These are phyloP conservation scores for Fusarium euwallaceae DNA, from an alignment of 2,329 filamentous ascomycete species.

Conservation along the genomic window DNA sequence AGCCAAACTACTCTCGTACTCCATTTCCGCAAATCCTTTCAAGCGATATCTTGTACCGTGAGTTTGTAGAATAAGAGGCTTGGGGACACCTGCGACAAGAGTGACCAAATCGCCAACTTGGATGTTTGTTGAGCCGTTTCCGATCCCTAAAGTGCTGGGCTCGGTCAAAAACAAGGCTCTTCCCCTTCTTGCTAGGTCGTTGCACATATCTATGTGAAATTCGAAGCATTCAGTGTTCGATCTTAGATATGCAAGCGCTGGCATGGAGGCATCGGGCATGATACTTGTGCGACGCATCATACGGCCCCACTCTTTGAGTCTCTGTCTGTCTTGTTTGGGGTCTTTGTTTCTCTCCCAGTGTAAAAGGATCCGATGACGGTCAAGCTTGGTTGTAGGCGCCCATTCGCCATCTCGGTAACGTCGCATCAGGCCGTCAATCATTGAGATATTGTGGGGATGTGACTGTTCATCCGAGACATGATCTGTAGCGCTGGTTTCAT, in stretches of 20 bases:
- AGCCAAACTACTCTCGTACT: background rate
- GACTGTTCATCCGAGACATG: background rate
- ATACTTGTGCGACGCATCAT: background rate
- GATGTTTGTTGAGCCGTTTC: background rate
- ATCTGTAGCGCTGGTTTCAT: background rate
- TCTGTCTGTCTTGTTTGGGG: background rate
- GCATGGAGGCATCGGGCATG: background rate
- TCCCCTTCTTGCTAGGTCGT: background rate
- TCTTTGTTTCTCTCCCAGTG: background rate
- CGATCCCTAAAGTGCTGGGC: background rate
- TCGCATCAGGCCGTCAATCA: background rate
- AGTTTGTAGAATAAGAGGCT: background rate
- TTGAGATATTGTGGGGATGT: background rate
- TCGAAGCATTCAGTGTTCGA: background rate
- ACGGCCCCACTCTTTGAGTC: background rate
- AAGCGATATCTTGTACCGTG: background rate
- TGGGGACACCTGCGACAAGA: background rate
- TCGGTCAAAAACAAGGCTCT: background rate
- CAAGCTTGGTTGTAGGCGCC: background rate
- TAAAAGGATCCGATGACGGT: background rate
- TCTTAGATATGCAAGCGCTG: background rate
- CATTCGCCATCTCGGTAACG: background rate
- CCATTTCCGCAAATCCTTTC: background rate
- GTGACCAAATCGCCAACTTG: background rate
- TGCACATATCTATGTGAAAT: background rate